These are phyloP conservation scores for Colletotrichum brevisporum DNA, from an alignment of 2,329 filamentous ascomycete genomes.

Conservation along the genomic window DNA sequence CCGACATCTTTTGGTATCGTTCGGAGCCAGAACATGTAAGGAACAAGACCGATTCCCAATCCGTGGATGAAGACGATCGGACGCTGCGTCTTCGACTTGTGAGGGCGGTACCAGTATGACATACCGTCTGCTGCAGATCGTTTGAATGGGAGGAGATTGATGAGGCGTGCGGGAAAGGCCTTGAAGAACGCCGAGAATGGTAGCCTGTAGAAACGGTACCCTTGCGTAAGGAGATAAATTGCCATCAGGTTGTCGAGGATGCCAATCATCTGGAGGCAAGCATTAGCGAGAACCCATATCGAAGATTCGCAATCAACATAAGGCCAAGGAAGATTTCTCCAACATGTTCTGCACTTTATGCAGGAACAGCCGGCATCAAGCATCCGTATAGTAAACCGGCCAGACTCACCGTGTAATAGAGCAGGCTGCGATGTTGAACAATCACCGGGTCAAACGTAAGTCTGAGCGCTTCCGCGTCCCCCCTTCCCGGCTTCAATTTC, in stretches of 20 bases:
- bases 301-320: no score
- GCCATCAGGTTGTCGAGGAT: conserved; percentile 59
- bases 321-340: no score
- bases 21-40: conserved; percentile 67
- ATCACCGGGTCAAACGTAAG: conserved; percentile 71
- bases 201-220: conserved; percentile 61
- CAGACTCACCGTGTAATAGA: conserved; percentile 68
- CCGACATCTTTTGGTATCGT: conserved; percentile 63
- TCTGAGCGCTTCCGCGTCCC: conserved; percentile 65
- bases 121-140: conserved; percentile 62
- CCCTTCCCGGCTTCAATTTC: conserved; percentile 64
- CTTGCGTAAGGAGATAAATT: conserved; percentile 47
- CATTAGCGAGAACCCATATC: neutral
- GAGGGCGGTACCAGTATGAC: conserved; percentile 73
- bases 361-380: no score
- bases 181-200: conserved; percentile 58
- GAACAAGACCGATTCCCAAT: conserved; percentile 67
- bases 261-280: conserved; percentile 55
- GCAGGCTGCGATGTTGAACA: conserved; percentile 67
- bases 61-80: conserved; percentile 75
- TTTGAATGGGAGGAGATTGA: conserved; percentile 60
- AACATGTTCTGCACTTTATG: no score
- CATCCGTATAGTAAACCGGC: no score
- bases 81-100: conserved; percentile 69
- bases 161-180: conserved; percentile 69